Evolutionary conservation across 257 asterid species (phyloP).

Genomic region (Scutellaria barbata): DNA sequence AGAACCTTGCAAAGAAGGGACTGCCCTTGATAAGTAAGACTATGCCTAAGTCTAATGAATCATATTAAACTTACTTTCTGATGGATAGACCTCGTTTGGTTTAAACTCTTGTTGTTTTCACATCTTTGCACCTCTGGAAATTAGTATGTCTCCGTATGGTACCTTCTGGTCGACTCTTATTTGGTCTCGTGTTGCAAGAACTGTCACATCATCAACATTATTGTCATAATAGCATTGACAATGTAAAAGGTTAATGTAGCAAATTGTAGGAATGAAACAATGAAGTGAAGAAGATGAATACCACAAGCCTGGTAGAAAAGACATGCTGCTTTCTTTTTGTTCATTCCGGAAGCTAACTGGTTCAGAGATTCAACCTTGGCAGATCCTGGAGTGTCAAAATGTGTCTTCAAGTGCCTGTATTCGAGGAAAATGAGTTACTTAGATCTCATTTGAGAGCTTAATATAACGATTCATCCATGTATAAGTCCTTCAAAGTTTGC

Average conservation of each 20-base stretch:
- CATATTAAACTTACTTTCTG: constrained; percentile 24
- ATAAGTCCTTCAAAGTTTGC: constrained; percentile 14
- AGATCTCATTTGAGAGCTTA: not conserved
- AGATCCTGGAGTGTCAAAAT: constrained; percentile 80
- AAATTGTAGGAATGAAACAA: constrained; percentile 5
- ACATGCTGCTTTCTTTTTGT: constrained; percentile 71
- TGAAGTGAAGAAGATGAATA: constrained; percentile 32
- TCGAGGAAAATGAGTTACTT: not conserved
- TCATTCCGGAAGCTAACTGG: constrained; percentile 74
- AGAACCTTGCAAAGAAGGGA: constrained; percentile 9
- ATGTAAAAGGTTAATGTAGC: not conserved
- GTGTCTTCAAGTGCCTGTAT: constrained; percentile 86
- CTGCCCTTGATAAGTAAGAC: constrained; percentile 28
- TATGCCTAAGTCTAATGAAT: constrained; percentile 16
- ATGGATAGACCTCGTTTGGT: constrained; percentile 3
- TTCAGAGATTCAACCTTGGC: constrained; percentile 68
- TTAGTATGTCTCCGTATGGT: constrained; percentile 78
- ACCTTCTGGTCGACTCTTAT: constrained; percentile 60
- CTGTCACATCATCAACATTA: constrained; percentile 45
- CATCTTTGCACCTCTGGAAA: constrained; percentile 84
- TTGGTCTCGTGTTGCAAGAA: constrained; percentile 75
- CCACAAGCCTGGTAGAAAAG: constrained; percentile 93
- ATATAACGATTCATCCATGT: not conserved
- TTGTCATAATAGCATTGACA: not conserved
- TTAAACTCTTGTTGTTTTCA: constrained; percentile 38